Conservation (phyloP, 305 asterid genomes). For the Rubia occidens region DNA sequence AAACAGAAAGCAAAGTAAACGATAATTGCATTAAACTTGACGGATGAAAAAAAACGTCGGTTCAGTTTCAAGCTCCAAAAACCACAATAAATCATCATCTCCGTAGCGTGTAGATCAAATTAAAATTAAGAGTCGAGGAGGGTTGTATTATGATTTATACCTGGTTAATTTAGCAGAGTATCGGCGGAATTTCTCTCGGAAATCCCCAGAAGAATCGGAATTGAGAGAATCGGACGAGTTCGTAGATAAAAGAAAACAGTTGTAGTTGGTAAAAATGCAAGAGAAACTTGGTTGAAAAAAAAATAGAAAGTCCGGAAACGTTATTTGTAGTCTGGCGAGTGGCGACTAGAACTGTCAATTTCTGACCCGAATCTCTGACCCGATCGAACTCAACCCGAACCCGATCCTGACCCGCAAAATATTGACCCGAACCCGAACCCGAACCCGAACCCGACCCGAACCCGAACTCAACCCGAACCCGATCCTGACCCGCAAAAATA, state of each 20-base stretch:
- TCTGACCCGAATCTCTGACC: no score
- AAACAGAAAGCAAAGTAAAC: not conserved
- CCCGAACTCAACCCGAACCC: no score
- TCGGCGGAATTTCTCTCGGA: not conserved
- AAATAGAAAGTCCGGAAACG: not conserved
- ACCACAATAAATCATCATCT: not conserved
- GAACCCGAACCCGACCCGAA: no score
- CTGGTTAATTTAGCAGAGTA: not conserved
- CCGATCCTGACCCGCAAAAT: no score
- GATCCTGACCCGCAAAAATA: no score
- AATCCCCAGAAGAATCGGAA: not conserved
- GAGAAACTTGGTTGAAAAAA: not conserved
- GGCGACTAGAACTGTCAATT: fast-evolving
- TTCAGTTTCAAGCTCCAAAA: not conserved
- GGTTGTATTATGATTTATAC: not conserved
- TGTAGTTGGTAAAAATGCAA: not conserved
- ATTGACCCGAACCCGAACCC: no score
- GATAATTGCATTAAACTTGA: not conserved
- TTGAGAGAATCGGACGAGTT: not conserved
- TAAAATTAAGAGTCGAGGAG: not conserved
- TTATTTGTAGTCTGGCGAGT: no score
- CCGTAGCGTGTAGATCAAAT: not conserved
- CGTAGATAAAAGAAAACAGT: not conserved
- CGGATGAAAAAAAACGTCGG: no score
- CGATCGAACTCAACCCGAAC: no score